Evolutionary conservation across 148 eudicot genomes (phyloP), one percentile per base, ranked within the genome.

Genomic region (Chenopodium quinoa): DNA sequence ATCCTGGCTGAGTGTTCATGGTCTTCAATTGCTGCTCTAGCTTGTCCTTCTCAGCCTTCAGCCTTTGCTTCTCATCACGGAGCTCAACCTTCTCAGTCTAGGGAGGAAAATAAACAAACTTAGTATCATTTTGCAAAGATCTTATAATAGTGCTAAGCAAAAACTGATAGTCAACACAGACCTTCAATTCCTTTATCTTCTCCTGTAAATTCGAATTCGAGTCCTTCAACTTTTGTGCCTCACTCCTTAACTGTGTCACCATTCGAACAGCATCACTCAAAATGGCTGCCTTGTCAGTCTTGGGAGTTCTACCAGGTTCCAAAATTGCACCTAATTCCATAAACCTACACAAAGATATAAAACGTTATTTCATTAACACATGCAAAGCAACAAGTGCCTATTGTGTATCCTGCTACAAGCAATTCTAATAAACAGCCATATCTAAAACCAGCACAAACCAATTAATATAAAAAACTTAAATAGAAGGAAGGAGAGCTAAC

Each of bases 31-130:
- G 92, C 80, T 85, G 90, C 79, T 91, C 96, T 71, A 92, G 81
- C 87, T 84, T 91, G 77, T 92, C 92, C 89, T 91, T 92, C 91
- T 91, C 92, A 11, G 84, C 84, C 83, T 92, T 92, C 56, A 92
- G 89, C 92, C 89, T 89, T 78, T 92, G 96, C 86, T 92, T 92
- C 86, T 92, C 96, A 68, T 92, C 96, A 6, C 92, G 90, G 23
- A 92, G 91, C 85, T 92, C 93, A 63, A 82, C 89, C 85, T 92
- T 92, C 89, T 91, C 96, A 50, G 83, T 80, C 96, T 92, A 78
- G 29, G 16, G 46, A 73, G 25, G 32, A 58, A 4, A 60, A 56
- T 23, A 73, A 74, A 73, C 20, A 71, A 44, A 25, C 19, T 80
- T 62, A 62, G 58, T 19, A n/a, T 11, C 25, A 58, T 31, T 7